These are phyloP conservation scores for Croton setiger DNA, from an alignment of 441 rosid genomes.

Conservation along the genomic window DNA sequence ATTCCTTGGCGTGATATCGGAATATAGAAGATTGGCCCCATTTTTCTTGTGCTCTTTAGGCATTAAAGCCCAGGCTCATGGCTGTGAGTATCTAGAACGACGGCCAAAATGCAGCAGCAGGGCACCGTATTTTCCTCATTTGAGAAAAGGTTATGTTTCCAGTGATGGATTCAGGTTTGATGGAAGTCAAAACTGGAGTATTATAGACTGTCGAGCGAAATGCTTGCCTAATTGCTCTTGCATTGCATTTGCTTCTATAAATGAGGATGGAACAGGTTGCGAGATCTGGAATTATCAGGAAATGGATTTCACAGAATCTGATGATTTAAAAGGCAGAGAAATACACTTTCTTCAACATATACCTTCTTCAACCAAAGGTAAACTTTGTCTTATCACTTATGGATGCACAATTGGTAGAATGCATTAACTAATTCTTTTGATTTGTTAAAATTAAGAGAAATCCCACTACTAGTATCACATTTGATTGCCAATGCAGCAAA, in stretches of 20 bases:
- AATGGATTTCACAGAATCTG: background rate
- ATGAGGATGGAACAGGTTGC: conserved; percentile 34
- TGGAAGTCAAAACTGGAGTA: conserved; percentile 24
- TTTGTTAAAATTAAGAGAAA: too few relatives aligned
- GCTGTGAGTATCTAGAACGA: background rate
- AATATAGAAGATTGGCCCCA: background rate
- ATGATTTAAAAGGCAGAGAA: background rate
- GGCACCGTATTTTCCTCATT: background rate
- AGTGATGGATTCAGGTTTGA: conserved; percentile 16
- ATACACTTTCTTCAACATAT: background rate
- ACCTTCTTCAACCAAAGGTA: background rate
- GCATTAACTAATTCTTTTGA: too few relatives aligned
- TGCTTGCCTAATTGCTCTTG: conserved; percentile 35
- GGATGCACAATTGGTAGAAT: too few relatives aligned
- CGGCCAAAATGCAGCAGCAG: conserved; percentile 23
- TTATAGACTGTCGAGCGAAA: conserved; percentile 21
- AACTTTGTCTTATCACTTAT: too few relatives aligned
- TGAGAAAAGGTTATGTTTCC: conserved; percentile 3
- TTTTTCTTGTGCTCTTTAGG: background rate
- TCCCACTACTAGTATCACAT: too few relatives aligned
- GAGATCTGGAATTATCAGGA: conserved; percentile 31
- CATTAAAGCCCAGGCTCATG: background rate
- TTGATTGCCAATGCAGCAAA: too few relatives aligned
- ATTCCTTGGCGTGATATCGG: background rate
- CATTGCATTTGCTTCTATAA: conserved; percentile 36